These are phyloP conservation scores for Pouteria campechiana DNA, from an alignment of 179 eudicot species.

Conservation along the genomic window DNA sequence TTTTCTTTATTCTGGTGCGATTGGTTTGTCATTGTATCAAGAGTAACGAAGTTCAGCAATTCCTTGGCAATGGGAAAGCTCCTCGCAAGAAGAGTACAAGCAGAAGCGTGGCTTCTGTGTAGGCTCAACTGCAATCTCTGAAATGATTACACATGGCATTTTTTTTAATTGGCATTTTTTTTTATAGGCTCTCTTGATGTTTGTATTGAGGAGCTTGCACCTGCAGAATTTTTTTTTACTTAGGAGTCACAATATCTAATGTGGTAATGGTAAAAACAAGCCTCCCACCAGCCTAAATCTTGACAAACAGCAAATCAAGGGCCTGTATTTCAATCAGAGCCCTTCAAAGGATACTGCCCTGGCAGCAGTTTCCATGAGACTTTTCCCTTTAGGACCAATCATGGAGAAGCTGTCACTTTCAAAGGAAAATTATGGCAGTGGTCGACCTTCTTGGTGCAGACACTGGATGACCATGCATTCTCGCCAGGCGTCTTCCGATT, in stretches of 20 bases:
- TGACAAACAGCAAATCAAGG: slow-evolving; percentile 81
- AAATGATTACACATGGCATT: too few relatives aligned
- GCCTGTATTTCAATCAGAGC: slow-evolving; percentile 89
- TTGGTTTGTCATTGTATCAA: too few relatives aligned
- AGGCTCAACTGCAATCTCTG: too few relatives aligned
- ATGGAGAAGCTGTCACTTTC: slow-evolving; percentile 71
- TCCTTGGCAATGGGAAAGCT: too few relatives aligned
- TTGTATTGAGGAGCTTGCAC: slow-evolving; percentile 67
- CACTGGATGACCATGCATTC: slow-evolving; percentile 81
- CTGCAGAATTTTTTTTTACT: slow-evolving; percentile 78
- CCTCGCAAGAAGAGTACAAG: too few relatives aligned
- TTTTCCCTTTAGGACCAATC: slow-evolving; percentile 79
- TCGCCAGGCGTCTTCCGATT: slow-evolving; percentile 87
- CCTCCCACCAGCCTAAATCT: slow-evolving; percentile 88
- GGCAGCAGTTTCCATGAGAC: slow-evolving; percentile 92
- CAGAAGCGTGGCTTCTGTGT: too few relatives aligned
- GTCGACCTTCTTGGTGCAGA: slow-evolving; percentile 69
- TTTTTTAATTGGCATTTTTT: too few relatives aligned
- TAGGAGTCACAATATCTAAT: slow-evolving; percentile 73
- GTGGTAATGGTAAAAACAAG: slow-evolving; percentile 71
- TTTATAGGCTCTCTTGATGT: not conserved
- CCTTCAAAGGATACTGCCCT: slow-evolving; percentile 82
- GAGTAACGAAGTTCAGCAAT: too few relatives aligned
- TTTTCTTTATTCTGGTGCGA: too few relatives aligned
- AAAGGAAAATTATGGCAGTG: slow-evolving; percentile 58